These are phyloP conservation scores for Cornus florida DNA, from an alignment of 148 eudicot genomes.

Conservation along the genomic window DNA sequence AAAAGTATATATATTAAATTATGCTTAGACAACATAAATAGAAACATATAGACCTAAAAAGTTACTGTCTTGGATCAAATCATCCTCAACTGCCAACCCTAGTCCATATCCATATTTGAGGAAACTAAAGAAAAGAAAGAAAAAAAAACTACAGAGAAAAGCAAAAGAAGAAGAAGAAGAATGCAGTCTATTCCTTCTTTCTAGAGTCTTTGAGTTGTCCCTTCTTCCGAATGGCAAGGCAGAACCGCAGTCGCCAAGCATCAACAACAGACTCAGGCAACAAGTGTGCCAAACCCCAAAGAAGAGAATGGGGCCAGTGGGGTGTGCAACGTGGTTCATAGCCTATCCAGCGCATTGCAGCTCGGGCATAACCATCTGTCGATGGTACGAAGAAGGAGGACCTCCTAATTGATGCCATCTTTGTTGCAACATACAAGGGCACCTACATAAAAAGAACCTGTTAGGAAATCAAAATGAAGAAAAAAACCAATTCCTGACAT, in stretches of 20 bases:
- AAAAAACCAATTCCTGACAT: background rate
- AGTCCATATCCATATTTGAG: background rate
- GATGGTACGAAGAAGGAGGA: slow-evolving; percentile 85
- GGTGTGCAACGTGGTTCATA: slow-evolving; percentile 66
- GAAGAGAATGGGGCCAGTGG: slow-evolving; percentile 79
- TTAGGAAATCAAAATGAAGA: background rate
- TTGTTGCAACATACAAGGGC: slow-evolving; percentile 80
- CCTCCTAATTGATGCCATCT: slow-evolving; percentile 64
- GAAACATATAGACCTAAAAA: background rate
- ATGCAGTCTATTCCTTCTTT: slow-evolving; percentile 40
- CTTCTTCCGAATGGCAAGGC: slow-evolving; percentile 54
- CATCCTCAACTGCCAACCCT: background rate
- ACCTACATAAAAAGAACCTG: slow-evolving; percentile 29
- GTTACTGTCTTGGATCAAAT: background rate
- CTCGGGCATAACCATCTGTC: slow-evolving; percentile 67
- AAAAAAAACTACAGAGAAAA: background rate
- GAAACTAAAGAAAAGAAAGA: background rate
- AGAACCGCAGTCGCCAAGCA: slow-evolving; percentile 44
- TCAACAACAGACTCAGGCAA: slow-evolving; percentile 57
- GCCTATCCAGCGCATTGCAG: slow-evolving; percentile 69
- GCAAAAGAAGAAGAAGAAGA: background rate
- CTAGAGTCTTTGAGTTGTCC: slow-evolving; percentile 62
- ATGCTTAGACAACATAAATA: background rate
- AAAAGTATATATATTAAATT: too few relatives aligned
- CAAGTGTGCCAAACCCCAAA: slow-evolving; percentile 45